A percentile compares a stretch with the other conserved stretches of the same genome.
These are phyloP conservation scores for Epichloe aotearoae DNA, from an alignment of 2,329 filamentous ascomycete species.

Conservation along the genomic window DNA sequence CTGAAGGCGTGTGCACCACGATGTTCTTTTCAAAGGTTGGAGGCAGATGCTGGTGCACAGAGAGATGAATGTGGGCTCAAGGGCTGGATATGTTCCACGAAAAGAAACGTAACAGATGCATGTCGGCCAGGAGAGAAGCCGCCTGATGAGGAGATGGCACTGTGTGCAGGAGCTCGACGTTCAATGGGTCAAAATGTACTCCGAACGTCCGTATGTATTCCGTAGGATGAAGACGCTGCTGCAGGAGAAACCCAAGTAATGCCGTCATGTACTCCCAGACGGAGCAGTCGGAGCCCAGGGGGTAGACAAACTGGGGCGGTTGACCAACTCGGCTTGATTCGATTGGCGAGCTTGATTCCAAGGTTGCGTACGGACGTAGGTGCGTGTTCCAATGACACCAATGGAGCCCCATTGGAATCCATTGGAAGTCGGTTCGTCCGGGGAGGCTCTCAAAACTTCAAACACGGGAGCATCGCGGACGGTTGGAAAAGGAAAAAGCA, in stretches of 20 bases:
- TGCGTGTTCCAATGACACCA: too few relatives aligned
- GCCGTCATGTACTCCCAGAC: not conserved
- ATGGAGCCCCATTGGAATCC: too few relatives aligned
- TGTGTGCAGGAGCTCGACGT: not conserved
- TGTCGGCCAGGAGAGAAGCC: not conserved
- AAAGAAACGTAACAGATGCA: not conserved
- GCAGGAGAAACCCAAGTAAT: not conserved
- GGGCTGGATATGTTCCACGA: not conserved
- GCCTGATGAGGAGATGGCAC: not conserved
- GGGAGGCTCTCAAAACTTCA: not conserved
- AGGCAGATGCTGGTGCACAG: not conserved
- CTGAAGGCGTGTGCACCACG: not conserved
- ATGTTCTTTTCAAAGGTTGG: not conserved
- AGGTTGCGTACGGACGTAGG: too few relatives aligned
- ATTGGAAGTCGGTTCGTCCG: not conserved
- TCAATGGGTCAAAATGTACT: not conserved
- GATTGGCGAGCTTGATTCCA: not conserved
- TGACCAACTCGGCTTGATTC: not conserved
- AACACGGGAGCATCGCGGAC: not conserved
- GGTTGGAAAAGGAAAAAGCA: not conserved
- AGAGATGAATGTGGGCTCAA: not conserved
- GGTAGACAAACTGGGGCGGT: not conserved
- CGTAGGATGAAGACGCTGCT: not conserved
- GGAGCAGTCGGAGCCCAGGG: not conserved
- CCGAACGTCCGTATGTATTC: too few relatives aligned